Evolutionary conservation across 2,329 filamentous ascomycete genomes (phyloP).

Genomic region (Sporothrix phasma): DNA sequence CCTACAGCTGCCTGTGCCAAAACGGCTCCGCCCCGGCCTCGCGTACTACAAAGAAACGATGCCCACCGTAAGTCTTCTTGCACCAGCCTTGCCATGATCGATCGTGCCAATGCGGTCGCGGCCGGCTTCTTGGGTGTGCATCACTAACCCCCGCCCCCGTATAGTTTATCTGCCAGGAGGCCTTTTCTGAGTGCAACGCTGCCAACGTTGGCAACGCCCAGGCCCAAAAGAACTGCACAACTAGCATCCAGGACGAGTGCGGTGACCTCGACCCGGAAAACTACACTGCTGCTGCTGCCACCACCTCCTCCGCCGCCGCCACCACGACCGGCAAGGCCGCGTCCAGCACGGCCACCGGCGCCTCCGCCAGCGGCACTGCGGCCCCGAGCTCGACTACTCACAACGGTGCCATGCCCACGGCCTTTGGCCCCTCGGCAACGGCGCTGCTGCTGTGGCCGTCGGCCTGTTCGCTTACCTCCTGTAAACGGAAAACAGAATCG

Average conservation of each 20-base stretch:
- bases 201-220: conserved; percentile 32
- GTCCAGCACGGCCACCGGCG: neutral
- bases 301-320: conserved; percentile 22
- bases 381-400: conserved; percentile 20
- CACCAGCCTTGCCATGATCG: neutral
- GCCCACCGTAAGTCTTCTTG: conserved; percentile 28
- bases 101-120: neutral
- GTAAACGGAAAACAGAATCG: conserved; percentile 27
- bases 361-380: conserved; percentile 1
- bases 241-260: conserved; percentile 39
- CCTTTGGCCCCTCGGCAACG: conserved; percentile 32
- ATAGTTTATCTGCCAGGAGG: conserved; percentile 42
- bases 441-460: conserved; percentile 39
- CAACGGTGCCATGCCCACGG: conserved; percentile 23
- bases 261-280: conserved; percentile 34
- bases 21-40: conserved; percentile 40
- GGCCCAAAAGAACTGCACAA: conserved; percentile 40
- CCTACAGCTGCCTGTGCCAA: conserved; percentile 40
- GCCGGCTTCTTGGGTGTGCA: neutral
- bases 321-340: conserved; percentile 15
- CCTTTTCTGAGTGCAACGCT: conserved; percentile 39
- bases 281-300: conserved; percentile 5
- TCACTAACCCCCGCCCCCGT: neutral
- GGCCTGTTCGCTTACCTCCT: conserved; percentile 44
- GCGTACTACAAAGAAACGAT: conserved; percentile 45